Evolutionary conservation across 2,329 filamentous ascomycete genomes (phyloP), one percentile per base, ranked within the genome.

Genomic region (Aspergillus sp.): DNA sequence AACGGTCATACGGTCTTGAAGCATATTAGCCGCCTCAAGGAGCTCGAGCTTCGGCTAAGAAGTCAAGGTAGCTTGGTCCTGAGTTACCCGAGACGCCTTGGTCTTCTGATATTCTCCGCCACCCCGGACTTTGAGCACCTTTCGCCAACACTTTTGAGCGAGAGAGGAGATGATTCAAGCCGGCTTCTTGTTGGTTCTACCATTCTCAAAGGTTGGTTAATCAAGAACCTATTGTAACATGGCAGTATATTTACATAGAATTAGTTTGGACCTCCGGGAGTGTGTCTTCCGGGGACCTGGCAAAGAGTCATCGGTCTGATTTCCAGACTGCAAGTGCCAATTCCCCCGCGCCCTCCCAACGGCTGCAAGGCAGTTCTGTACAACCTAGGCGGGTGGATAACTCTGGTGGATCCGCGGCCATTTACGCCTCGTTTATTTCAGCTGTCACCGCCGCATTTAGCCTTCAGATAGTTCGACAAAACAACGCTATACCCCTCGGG

Each of bases 41-140:
- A 74, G 47, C 60, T 75, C 30, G 70, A 76, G 55, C 68, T 75
- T 50, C 67, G 66, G 46, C 56, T 77, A 45, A 66, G 75, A 52
- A 71, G 67, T 48, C 57, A 70, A 22, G 70, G 71, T 42, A 77
- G 75, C 48, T 64, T 77, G 45, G 74, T 73, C 7, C 72, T 75
- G 44, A 73, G 71, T 42, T 66, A 69, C 50, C 70, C 75, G 40
- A 68, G 74, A 48, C 71, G 72, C 5, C 66, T 74, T 20, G 73
- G 74, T 19, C 59, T 78, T 33, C 76, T 74, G 72, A 66, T 77
- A 3, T 78, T 77, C 54, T 78, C 75, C 20, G 59, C 72, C 9
- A 73, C 71, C 40, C 70, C 70, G 15, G 66, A 70, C 27, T 77
- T 77, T 58, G 70, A 75, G 54, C 68, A 66, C 20, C 61, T 78